phyloP scores from a whole-genome alignment of 2,329 filamentous ascomycete genomes.

The Colletotrichum lini region DNA sequence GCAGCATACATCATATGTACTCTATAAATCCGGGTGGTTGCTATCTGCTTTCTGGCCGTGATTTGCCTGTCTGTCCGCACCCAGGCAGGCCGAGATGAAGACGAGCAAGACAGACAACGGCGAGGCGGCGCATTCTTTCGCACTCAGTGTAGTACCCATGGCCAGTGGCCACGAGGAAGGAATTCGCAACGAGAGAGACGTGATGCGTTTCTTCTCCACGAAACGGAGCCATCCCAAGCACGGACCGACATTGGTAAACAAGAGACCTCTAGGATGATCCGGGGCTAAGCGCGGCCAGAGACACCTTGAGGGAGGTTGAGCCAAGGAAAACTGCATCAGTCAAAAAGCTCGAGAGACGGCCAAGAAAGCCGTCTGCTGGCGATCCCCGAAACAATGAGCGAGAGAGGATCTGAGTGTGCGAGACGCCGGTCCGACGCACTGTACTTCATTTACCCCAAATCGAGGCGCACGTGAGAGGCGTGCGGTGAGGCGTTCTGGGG shows the following conservation, averaged over 20 bases:
- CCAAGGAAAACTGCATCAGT: background rate
- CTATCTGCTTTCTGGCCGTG: background rate
- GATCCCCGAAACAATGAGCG: background rate
- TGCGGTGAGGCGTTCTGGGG: constrained; percentile 13
- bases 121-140: constrained; percentile 30
- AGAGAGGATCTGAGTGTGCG: constrained; percentile 17
- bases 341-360: background rate
- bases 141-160: constrained; percentile 1
- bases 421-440: constrained; percentile 17
- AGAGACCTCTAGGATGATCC: constrained; percentile 29
- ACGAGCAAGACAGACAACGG: constrained; percentile 29
- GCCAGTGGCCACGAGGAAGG: background rate
- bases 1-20: constrained; percentile 24
- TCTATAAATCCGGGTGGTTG: background rate
- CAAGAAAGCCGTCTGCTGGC: background rate
- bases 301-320: constrained; percentile 6
- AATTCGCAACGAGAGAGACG: constrained; percentile 20
- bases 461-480: constrained; percentile 4
- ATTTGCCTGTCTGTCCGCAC: constrained; percentile 1
- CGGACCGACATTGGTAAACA: constrained; percentile 12
- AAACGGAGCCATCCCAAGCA: constrained; percentile 9
- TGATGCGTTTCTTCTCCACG: constrained; percentile 23
- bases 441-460: constrained; percentile 1
- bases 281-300: constrained; percentile 23
- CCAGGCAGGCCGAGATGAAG: constrained; percentile 20